phyloP scores from a whole-genome alignment of 2,329 filamentous ascomycete species.

The Zopfia rhizophila region DNA sequence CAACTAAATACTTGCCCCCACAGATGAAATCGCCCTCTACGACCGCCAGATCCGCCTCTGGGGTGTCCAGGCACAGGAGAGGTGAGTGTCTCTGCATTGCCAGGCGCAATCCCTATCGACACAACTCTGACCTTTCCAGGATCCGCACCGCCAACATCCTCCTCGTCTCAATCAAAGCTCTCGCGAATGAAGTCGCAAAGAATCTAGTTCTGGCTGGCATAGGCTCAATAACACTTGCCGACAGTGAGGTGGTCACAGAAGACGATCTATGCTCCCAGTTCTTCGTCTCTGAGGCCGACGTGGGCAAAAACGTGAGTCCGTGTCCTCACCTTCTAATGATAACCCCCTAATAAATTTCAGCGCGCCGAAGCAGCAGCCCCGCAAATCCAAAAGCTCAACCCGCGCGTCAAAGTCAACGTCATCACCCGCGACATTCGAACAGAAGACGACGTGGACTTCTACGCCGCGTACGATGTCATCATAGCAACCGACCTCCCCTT shows the following conservation, averaged over 20 bases:
- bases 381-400: constrained; percentile 88
- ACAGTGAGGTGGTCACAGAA: constrained; percentile 78
- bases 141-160: constrained; percentile 91
- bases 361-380: constrained; percentile 82
- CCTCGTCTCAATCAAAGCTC: constrained; percentile 84
- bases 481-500: constrained; percentile 91
- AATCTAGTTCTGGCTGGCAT: constrained; percentile 96
- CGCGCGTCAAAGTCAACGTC: constrained; percentile 79
- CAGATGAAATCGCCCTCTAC: constrained; percentile 96
- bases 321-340: background rate
- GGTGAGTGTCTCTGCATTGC: constrained; percentile 51
- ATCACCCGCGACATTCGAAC: constrained; percentile 71
- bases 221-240: constrained; percentile 87
- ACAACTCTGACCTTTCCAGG: constrained; percentile 55
- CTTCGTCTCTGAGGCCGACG: constrained; percentile 76
- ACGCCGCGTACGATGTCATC: constrained; percentile 81
- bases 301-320: constrained; percentile 75
- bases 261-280: constrained; percentile 77
- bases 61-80: constrained; percentile 93
- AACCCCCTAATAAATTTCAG: constrained; percentile 49
- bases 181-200: constrained; percentile 96
- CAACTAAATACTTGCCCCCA: background rate
- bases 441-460: constrained; percentile 77
- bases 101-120: background rate
- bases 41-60: constrained; percentile 97